Base-by-base conservation (phyloP, 768 basidiomycete genomes). In the Scleroderma bovista region DNA sequence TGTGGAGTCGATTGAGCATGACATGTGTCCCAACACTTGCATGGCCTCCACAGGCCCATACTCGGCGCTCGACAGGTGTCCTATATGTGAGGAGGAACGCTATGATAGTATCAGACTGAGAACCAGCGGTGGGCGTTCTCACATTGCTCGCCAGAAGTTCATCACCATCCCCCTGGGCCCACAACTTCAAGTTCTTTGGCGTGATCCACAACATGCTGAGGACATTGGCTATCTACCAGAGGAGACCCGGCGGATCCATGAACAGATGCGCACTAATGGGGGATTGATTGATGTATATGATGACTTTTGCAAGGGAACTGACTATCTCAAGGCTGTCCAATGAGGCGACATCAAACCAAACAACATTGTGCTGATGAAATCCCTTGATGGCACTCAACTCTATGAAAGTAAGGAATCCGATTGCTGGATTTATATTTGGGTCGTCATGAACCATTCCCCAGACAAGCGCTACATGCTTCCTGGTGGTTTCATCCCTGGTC, bases 331-430 rank as follows among this genome's bases (percentile, higher is more conserved):
- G 29, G 59, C 59, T 6, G 26, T 50, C 19, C 17, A 6, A 3
- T 4, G 32, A 8, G 55, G 54, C 1, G 19, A 34, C 8, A 53
- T 60, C 40, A 32, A 15, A 7, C 2, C 13, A 7, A 17, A 53
- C 15, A 68, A 72, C 47, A 64, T 61, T 10, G 40, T 70, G 9
- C 54, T 74, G 6, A 56, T 71, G 49, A 50, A 66, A 2, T 73
- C 71, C 0, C 58, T 72, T 11, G 70, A 75, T 47, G 71, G 72
- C 6, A 64, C 69, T 1, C 72, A 75, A 53, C 66, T 75, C 9
- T 9, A 29, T 29, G 26, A 29, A 2, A 58, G 57, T 52, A 74
- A 74, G 53, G 33, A 10, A 2, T 72, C 71, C 5, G 26, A 29
- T 9, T 29, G 26, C 26, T 29, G 26, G 26, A 29, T 29, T 29